These are phyloP conservation scores for Sphaerosporella brunnea DNA, from an alignment of 495 filamentous ascomycete genomes.

Conservation along the genomic window DNA sequence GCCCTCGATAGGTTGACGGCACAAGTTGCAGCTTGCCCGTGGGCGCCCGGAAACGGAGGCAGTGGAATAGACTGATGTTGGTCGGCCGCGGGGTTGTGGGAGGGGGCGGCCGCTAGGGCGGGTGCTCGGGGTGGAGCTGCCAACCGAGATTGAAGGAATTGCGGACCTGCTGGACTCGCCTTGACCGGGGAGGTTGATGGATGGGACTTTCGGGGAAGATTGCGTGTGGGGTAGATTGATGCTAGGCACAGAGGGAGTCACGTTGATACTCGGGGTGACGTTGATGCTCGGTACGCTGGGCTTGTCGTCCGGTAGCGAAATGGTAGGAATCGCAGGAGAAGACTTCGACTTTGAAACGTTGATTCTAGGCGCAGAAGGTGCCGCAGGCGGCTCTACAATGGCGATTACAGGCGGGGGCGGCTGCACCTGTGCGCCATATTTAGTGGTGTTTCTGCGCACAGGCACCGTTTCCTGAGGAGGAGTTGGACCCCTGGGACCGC, in stretches of 20 bases:
- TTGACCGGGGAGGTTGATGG: constrained; percentile 25
- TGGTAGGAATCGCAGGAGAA: constrained; percentile 16
- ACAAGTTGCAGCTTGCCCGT: constrained; percentile 61
- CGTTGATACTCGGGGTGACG: too few species aligned
- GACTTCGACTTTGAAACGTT: constrained; percentile 8
- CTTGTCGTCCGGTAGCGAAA: constrained; percentile 34
- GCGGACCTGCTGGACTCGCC: background rate
- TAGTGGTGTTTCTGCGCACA: constrained; percentile 16
- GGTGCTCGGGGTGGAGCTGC: constrained; percentile 20
- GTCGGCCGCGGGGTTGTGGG: constrained; percentile 25
- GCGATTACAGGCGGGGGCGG: constrained; percentile 26
- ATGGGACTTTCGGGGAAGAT: constrained; percentile 24
- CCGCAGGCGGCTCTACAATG: constrained; percentile 28
- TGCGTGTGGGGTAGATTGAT: too few species aligned
- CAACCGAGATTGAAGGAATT: constrained; percentile 23
- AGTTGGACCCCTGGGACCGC: constrained; percentile 4
- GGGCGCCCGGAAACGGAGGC: constrained; percentile 28
- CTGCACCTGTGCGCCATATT: constrained; percentile 21
- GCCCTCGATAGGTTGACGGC: constrained; percentile 65
- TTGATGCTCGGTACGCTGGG: constrained; percentile 26
- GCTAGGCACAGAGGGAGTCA: too few species aligned
- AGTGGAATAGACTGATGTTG: constrained; percentile 27
- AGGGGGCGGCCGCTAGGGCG: constrained; percentile 25
- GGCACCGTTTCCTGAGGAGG: constrained; percentile 9
- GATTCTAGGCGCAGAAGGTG: constrained; percentile 14